Percentiles rank a stretch among this genome's conserved stretches.
Evolutionary conservation across 106 monocot species (phyloP).

Genomic region (Dendrobium chrysotoxum): DNA sequence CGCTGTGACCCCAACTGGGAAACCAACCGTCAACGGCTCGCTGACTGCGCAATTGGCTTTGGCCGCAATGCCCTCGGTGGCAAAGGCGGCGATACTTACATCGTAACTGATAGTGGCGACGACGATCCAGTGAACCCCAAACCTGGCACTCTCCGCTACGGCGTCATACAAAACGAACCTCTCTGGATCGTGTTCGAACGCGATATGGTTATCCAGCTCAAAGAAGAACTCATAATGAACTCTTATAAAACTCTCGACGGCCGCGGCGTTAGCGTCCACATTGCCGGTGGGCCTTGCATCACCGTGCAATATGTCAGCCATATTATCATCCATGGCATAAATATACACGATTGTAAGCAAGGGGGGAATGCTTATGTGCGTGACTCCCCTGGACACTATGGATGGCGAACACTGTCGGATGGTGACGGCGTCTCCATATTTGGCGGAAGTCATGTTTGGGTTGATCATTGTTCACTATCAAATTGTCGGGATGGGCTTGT

Average conservation of each 20-base stretch:
- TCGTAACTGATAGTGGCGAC: slow-evolving; percentile 12
- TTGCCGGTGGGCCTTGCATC: slow-evolving; percentile 18
- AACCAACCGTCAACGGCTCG: slow-evolving; percentile 15
- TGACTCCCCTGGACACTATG: slow-evolving; percentile 8
- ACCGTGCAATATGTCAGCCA: slow-evolving; percentile 17
- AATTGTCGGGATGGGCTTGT: slow-evolving; percentile 16
- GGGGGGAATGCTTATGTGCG: slow-evolving; percentile 18
- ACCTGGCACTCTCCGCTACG: slow-evolving; percentile 18
- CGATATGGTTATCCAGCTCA: slow-evolving; percentile 18
- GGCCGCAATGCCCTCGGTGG: slow-evolving; percentile 14
- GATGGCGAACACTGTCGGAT: slow-evolving; percentile 18
- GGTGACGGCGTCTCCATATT: slow-evolving; percentile 21
- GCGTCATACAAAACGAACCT: slow-evolving; percentile 14
- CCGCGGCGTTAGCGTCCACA: slow-evolving; percentile 15
- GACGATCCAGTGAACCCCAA: slow-evolving; percentile 21
- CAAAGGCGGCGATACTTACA: slow-evolving; percentile 4
- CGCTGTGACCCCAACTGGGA: slow-evolving; percentile 19
- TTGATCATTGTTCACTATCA: slow-evolving; percentile 16
- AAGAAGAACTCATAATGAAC: slow-evolving; percentile 17
- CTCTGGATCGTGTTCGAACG: slow-evolving; percentile 16
- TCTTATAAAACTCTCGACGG: slow-evolving; percentile 21
- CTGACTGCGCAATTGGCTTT: slow-evolving; percentile 17
- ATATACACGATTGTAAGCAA: slow-evolving; percentile 15
- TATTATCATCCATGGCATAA: slow-evolving; percentile 15
- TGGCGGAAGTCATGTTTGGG: slow-evolving; percentile 13